phyloP scores from a whole-genome alignment of 768 basidiomycete species.

The Boletus bicolor region DNA sequence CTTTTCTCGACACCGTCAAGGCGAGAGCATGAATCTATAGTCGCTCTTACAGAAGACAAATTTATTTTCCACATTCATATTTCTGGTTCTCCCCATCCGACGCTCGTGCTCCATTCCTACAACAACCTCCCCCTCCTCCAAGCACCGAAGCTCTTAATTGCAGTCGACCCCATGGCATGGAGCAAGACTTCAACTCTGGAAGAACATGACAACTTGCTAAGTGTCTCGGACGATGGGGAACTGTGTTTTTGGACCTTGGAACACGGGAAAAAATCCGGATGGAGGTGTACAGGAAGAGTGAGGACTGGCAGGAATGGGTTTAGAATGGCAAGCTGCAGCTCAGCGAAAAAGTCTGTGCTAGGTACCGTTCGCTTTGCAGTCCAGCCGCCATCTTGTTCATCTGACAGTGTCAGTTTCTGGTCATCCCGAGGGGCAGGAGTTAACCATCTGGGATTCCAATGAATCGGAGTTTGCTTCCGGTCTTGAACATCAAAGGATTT shows the following conservation, averaged over 20 bases:
- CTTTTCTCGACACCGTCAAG: constrained; percentile 67
- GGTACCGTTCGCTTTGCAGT: constrained; percentile 45
- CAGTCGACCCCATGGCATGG: constrained; percentile 91
- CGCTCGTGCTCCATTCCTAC: constrained; percentile 46
- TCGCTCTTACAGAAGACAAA: constrained; percentile 63
- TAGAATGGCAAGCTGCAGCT: constrained; percentile 77
- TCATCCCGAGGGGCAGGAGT: constrained; percentile 59
- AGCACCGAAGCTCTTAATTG: constrained; percentile 54
- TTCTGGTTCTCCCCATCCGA: constrained; percentile 31
- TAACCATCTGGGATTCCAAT: constrained; percentile 96
- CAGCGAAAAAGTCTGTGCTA: constrained; percentile 87
- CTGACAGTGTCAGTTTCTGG: constrained; percentile 50
- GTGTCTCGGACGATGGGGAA: constrained; percentile 71
- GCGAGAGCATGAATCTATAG: constrained; percentile 50
- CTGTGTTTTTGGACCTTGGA: constrained; percentile 86
- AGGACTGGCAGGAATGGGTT: constrained; percentile 66
- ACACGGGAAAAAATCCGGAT: constrained; percentile 34
- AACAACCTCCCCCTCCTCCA: constrained; percentile 50
- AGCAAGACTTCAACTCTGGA: constrained; percentile 44
- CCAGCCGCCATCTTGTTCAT: constrained; percentile 1
- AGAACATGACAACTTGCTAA: constrained; percentile 72
- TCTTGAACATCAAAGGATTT: constrained; percentile 67
- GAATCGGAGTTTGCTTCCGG: constrained; percentile 93
- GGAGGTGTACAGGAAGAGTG: constrained; percentile 73
- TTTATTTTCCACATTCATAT: constrained; percentile 57